phyloP scores from a whole-genome alignment of 495 filamentous ascomycete genomes.

The Podospora sp. region DNA sequence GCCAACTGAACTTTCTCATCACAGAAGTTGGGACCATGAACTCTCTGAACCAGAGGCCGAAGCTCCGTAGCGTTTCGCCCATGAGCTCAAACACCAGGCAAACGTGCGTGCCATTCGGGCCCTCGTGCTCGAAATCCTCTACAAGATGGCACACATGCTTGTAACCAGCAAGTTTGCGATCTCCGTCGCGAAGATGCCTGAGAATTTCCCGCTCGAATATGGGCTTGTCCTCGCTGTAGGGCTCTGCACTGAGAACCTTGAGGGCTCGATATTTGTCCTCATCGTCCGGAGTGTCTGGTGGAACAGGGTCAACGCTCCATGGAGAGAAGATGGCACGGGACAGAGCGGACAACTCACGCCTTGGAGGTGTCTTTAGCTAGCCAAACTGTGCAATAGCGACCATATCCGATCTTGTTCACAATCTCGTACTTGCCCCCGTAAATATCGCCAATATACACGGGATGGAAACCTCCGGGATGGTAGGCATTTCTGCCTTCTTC shows the following conservation, averaged over 20 bases:
- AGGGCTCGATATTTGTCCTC: constrained; percentile 21
- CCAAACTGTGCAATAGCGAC: constrained; percentile 48
- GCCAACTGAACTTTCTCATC: constrained; percentile 15
- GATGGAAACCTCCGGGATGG: constrained; percentile 44
- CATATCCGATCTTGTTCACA: constrained; percentile 52
- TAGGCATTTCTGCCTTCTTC: constrained; percentile 26
- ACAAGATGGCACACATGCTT: constrained; percentile 41
- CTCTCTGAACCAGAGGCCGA: constrained; percentile 14
- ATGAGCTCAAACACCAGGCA: constrained; percentile 55
- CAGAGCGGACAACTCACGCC: constrained; percentile 4
- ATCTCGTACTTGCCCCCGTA: constrained; percentile 46
- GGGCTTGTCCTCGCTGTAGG: constrained; percentile 1
- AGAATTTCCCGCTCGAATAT: constrained; percentile 24
- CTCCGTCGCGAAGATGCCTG: constrained; percentile 18
- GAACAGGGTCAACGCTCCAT: neutral
- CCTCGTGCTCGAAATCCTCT: constrained; percentile 46
- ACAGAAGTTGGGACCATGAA: constrained; percentile 8
- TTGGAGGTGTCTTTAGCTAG: constrained; percentile 23
- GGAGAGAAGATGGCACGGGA: neutral
- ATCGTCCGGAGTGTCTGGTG: neutral
- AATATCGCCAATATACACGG: constrained; percentile 50
- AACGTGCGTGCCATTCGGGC: constrained; percentile 52
- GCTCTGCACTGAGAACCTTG: constrained; percentile 23
- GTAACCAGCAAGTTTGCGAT: constrained; percentile 20
- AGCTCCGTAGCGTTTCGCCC: constrained; percentile 33